Conservation (phyloP, 2,329 filamentous ascomycete genomes). For the Claviceps africana region DNA sequence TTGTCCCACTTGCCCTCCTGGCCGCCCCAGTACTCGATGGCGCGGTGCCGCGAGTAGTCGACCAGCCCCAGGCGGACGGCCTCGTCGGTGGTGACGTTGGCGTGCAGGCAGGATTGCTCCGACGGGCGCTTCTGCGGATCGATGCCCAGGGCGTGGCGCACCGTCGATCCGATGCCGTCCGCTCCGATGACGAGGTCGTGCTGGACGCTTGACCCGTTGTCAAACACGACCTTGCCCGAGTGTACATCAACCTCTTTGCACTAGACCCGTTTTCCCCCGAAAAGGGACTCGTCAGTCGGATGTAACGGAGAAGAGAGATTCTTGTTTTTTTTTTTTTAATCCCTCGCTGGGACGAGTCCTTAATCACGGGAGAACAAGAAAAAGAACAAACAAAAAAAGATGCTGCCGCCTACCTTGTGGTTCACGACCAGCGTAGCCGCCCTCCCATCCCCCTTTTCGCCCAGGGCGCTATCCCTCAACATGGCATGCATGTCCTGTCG, state of each 20-base stretch:
- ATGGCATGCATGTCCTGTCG: conserved; percentile 55
- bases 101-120: conserved; percentile 47
- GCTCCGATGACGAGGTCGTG: conserved; percentile 51
- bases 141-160: conserved; percentile 50
- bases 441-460: conserved; percentile 35
- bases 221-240: conserved; percentile 35
- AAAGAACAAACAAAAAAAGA: not conserved
- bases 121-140: conserved; percentile 44
- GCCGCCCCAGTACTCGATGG: conserved; percentile 59
- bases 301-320: too few relatives aligned
- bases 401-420: too few relatives aligned
- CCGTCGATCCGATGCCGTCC: conserved; percentile 53
- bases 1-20: conserved; percentile 50
- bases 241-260: conserved; percentile 39
- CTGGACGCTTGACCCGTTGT: conserved; percentile 31
- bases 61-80: conserved; percentile 44
- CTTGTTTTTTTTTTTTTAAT: too few relatives aligned
- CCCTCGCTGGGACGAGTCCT: too few relatives aligned
- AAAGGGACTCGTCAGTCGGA: too few relatives aligned
- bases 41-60: conserved; percentile 46
- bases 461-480: conserved; percentile 45
- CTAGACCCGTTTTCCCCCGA: conserved; percentile 10
- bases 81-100: conserved; percentile 49
- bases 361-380: not conserved
- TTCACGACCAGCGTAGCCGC: conserved; percentile 43